A percentile compares a stretch with the other conserved stretches of the same genome.
Evolutionary conservation across 306 rosid genomes (phyloP).

Genomic region (Leucaena leucocephala): DNA sequence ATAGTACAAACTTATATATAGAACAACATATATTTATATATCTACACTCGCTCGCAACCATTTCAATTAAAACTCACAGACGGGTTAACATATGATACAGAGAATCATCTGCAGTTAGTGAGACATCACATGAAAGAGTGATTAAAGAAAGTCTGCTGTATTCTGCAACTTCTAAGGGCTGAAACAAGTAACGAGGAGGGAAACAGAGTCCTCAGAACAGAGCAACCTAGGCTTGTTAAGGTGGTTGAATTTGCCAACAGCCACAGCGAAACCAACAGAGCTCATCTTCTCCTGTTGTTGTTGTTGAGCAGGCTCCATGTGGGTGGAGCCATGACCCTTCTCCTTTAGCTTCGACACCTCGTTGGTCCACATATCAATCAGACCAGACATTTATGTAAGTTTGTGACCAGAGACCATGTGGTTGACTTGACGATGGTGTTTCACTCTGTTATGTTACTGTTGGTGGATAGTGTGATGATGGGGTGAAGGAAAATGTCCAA

Average conservation of each 20-base stretch:
- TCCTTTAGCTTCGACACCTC: conserved; percentile 55
- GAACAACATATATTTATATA: neutral
- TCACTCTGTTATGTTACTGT: neutral
- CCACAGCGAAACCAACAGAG: conserved; percentile 40
- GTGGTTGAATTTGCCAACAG: conserved; percentile 33
- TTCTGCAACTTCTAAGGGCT: conserved; percentile 46
- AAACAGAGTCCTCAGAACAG: conserved; percentile 67
- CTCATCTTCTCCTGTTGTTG: conserved; percentile 30
- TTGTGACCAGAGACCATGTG: neutral
- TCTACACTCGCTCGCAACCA: neutral
- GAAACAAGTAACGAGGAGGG: conserved; percentile 58
- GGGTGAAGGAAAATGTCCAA: neutral
- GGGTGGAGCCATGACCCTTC: conserved; percentile 40
- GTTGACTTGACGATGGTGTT: neutral
- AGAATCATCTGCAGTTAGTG: neutral
- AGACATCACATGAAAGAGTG: neutral
- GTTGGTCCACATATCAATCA: conserved; percentile 55
- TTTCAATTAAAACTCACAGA: neutral
- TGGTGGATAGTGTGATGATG: neutral
- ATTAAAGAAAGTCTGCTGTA: neutral
- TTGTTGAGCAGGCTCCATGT: conserved; percentile 19
- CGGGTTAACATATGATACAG: neutral
- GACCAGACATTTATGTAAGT: conserved; percentile 48
- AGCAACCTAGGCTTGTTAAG: conserved; percentile 39
- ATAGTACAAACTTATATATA: neutral